Evolutionary conservation across 2,329 filamentous ascomycete genomes (phyloP).

Genomic region (Fusarium sulawesiense): DNA sequence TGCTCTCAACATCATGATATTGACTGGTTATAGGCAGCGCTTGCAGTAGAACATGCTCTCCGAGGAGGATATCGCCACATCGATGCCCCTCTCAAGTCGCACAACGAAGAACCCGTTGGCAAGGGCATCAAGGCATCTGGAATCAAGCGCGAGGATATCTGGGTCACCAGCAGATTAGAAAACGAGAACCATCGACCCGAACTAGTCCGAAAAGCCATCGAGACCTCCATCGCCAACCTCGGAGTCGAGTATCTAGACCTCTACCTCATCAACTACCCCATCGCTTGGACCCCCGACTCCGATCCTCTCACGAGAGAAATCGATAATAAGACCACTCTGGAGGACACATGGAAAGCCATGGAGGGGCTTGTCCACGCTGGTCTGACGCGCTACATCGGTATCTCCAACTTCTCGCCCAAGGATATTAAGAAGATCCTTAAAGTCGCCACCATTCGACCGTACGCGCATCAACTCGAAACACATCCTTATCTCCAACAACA

Average conservation of each 20-base stretch:
- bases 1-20: rapidly evolving
- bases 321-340: constrained; percentile 36
- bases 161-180: constrained; percentile 50
- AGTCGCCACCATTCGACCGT: constrained; percentile 45
- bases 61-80: constrained; percentile 66
- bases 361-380: constrained; percentile 43
- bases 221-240: constrained; percentile 48
- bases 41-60: constrained; percentile 67
- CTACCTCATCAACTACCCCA: constrained; percentile 48
- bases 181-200: constrained; percentile 49
- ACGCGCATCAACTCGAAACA: constrained; percentile 58
- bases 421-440: constrained; percentile 59
- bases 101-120: constrained; percentile 66
- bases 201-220: constrained; percentile 45
- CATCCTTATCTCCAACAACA: constrained; percentile 67
- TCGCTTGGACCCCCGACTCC: constrained; percentile 40
- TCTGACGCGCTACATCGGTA: constrained; percentile 55
- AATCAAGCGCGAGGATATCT: constrained; percentile 47
- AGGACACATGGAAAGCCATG: constrained; percentile 50
- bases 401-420: constrained; percentile 67
- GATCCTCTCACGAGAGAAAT: constrained; percentile 20
- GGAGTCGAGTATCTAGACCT: constrained; percentile 50
- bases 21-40: constrained; percentile 24
- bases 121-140: constrained; percentile 54
- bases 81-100: constrained; percentile 69